Conservation (phyloP, 1,284 basidiomycete genomes). For the Heterobasidion irregulare region DNA sequence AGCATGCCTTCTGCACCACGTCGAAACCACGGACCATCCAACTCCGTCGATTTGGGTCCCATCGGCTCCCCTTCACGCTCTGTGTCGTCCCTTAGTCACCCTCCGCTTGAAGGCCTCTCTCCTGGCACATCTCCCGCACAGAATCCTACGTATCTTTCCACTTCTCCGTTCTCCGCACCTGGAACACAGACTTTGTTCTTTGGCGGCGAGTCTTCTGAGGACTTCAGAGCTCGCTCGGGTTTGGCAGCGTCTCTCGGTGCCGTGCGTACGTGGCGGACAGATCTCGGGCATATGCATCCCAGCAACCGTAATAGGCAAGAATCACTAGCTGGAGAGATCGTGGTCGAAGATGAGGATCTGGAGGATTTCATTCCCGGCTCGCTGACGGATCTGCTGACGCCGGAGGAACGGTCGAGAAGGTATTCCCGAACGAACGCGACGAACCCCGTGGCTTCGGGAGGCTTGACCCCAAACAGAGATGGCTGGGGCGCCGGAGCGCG, state of each 20-base stretch:
- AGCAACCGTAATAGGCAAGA: slow-evolving; percentile 3
- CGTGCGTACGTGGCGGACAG: slow-evolving; percentile 21
- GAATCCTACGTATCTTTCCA: slow-evolving; percentile 31
- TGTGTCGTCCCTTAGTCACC: slow-evolving; percentile 27
- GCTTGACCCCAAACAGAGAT: slow-evolving; percentile 9
- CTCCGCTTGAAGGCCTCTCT: slow-evolving; percentile 34
- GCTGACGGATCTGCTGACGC: slow-evolving; percentile 81
- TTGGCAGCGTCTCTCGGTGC: slow-evolving; percentile 41
- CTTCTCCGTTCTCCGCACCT: slow-evolving; percentile 50
- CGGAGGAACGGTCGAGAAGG: slow-evolving; percentile 70
- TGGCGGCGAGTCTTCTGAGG: slow-evolving; percentile 2
- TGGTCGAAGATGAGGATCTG: slow-evolving; percentile 67
- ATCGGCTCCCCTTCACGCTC: slow-evolving; percentile 63
- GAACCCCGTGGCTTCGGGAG: slow-evolving; percentile 21
- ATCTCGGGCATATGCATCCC: slow-evolving; percentile 5
- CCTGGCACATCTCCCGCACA: slow-evolving; percentile 40
- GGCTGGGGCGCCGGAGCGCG: slow-evolving; percentile 12
- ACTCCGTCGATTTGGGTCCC: slow-evolving; percentile 55
- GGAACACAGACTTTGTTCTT: not conserved
- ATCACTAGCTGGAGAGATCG: slow-evolving; percentile 21
- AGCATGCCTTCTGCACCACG: slow-evolving; percentile 38
- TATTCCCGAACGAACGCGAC: slow-evolving; percentile 62
- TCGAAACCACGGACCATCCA: slow-evolving; percentile 21
- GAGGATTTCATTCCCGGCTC: slow-evolving; percentile 86
- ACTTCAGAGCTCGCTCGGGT: slow-evolving; percentile 26